Base-by-base conservation (phyloP, 2,329 filamentous ascomycete genomes). In the Laburnicola sp. region DNA sequence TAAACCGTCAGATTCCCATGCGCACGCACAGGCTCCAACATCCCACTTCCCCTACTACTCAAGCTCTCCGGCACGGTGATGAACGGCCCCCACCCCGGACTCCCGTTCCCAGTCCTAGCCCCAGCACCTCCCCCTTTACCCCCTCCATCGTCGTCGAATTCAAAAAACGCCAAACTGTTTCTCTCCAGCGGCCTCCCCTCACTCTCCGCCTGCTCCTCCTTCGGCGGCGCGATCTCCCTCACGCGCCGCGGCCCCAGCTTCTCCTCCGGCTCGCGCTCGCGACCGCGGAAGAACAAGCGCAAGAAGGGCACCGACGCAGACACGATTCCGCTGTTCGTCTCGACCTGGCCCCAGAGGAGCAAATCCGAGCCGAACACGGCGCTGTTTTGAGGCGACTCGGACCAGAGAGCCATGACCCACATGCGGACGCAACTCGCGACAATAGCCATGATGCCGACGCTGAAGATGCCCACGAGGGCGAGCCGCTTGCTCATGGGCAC, bases 401-500 rank as follows among this genome's bases (percentile, higher is more conserved):
- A 56, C 70, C 70, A 73, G 3, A 72, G 56, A 26, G 61, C 59
- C 64, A 72, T 67, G 16, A 70, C 69, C 63, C 65, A 71, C 61
- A 72, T 66, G 30, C 70, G 66, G 22, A 72, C 63, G 16, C 69
- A 69, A 4, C 64, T 69, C 2, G 70, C 69, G 2, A 70, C 54
- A 11, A 72, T 70, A 21, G 69, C 69, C 54, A 73, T 60, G 48
- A 72, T 58, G 25, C 70, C 69, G 11, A 72, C 58, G 2, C 63
- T 64, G 54, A 73, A 72, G 41, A 72, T 69, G 8, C 63, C 67
- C 6, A 72, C 59, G n/a, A 86, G 73, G 0, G 79, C 81, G 10
- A 80, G 63, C 47, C 82, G 81, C 48, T 82, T 79, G 2, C 71
- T 71, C 3, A 62, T 64, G 0, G 79, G 77, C 5, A 82, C 79